A percentile compares a stretch with the other conserved stretches of the same genome.
Evolutionary conservation across 2,329 filamentous ascomycete genomes (phyloP).

Genomic region (Epichloe sp.): DNA sequence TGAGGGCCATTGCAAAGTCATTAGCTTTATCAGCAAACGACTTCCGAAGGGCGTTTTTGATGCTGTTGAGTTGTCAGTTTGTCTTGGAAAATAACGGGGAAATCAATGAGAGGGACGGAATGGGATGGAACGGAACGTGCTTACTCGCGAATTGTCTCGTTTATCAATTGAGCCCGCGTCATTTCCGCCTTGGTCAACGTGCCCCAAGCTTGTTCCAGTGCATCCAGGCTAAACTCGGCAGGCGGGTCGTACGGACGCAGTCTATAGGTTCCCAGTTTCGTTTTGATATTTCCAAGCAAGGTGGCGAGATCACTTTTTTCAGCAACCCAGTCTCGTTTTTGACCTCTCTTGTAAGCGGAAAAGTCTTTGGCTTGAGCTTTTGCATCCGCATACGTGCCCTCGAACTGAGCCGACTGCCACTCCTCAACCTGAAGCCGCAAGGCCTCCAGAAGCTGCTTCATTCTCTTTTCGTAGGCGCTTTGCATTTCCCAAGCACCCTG

Average conservation of each 20-base stretch:
- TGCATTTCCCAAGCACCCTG: constrained; percentile 99
- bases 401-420: constrained; percentile 73
- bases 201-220: constrained; percentile 72
- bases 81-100: neutral
- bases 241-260: constrained; percentile 86
- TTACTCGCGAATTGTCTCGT: constrained; percentile 92
- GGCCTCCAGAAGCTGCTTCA: constrained; percentile 65
- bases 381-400: constrained; percentile 84
- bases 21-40: constrained; percentile 97
- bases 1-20: constrained; percentile 88
- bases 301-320: constrained; percentile 95
- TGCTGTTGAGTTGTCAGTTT: constrained; percentile 36
- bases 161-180: constrained; percentile 81
- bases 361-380: constrained; percentile 77
- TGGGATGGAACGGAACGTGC: constrained; percentile 15
- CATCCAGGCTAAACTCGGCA: constrained; percentile 65
- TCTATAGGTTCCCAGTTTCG: constrained; percentile 90
- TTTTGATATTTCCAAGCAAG: constrained; percentile 94
- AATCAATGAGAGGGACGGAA: neutral
- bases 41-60: constrained; percentile 87
- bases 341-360: constrained; percentile 75
- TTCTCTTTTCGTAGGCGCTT: constrained; percentile 82
- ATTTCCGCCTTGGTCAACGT: constrained; percentile 73
- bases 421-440: constrained; percentile 59
- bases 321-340: constrained; percentile 91